A percentile compares a stretch with the other conserved stretches of the same genome.
Evolutionary conservation across 768 basidiomycete species (phyloP).

Genomic region (Imleria badia): DNA sequence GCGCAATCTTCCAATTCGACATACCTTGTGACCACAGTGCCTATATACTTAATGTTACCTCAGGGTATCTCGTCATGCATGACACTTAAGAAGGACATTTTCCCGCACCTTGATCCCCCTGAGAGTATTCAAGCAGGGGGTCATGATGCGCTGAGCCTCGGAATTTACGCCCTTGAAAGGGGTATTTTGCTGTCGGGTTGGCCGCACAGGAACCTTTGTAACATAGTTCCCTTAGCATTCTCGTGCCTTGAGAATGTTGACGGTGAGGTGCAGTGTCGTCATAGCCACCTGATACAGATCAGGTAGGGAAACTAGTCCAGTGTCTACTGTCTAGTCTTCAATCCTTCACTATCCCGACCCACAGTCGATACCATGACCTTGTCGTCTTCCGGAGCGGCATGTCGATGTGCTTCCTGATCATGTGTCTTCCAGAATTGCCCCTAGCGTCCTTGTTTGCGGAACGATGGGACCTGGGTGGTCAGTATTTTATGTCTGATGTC

Average conservation of each 20-base stretch:
- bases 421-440: not conserved
- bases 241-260: not conserved
- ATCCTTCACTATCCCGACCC: not conserved
- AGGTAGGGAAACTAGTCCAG: not conserved
- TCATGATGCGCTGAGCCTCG: slow-evolving; percentile 33
- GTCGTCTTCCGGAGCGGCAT: not conserved
- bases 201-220: not conserved
- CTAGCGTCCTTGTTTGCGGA: not conserved
- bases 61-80: slow-evolving; percentile 21
- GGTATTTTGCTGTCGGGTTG: slow-evolving; percentile 6
- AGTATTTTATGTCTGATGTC: not conserved
- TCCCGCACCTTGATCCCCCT: slow-evolving; percentile 37
- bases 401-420: not conserved
- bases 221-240: not conserved
- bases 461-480: not conserved
- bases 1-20: slow-evolving; percentile 3
- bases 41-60: slow-evolving; percentile 25
- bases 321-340: not conserved
- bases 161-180: slow-evolving; percentile 28
- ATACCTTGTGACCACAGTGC: slow-evolving; percentile 34
- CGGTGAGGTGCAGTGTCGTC: not conserved
- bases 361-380: not conserved
- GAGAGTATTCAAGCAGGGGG: slow-evolving; percentile 32
- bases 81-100: slow-evolving; percentile 24
- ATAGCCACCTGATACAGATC: not conserved